Base-by-base conservation (phyloP, 208 protist species). In the Angomonas ambiguus region DNA sequence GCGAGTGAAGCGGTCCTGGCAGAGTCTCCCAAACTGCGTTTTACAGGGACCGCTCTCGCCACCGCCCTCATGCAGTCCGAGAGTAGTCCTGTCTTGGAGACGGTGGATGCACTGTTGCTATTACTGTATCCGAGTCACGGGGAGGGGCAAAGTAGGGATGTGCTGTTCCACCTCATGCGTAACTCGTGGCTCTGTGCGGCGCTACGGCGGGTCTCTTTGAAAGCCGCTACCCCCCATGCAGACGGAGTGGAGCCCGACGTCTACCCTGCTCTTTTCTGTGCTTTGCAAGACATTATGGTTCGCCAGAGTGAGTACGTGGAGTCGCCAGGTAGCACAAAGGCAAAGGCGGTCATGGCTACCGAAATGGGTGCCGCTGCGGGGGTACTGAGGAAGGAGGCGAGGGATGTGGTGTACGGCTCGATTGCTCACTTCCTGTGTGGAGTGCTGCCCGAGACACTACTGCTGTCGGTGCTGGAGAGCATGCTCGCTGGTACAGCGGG, bases 11-110 rank as follows among this genome's bases (percentile, higher is more conserved):
- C 74, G 22, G 66, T 87, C 3, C 16, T 64, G n/a, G 62, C 76
- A 59, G 66, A 67, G 38, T 78, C 74, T 1, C 13, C 66, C 10
- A 42, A n/a, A 13, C 61, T 84, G 53, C 82, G 82, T 10, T 65
- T 82, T 18, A 60, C 67, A 5, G 82, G 82, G 11, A 49, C 33
- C 0, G 61, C 71, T 11, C 67, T 88, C 25, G 75, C 76, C 20
- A 56, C 62, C 25, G 66, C 70, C 16, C 65, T 79, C 34, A 55
- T 61, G 1, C 45, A 22, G 27, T n/a, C 41, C 10, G 45, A 45
- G 6, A 71, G 75, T 2, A 59, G 34, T 38, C 58, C 75, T 1
- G 42, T 70, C 4, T 11, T n/a, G 25, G 34, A 59, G 31, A 60
- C 70, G 33, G 51, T 82, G 33, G 25, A 56, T 38, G 61, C 68